Evolutionary conservation across 1,284 basidiomycete genomes (phyloP).

Genomic region (Earliella scabrosa): DNA sequence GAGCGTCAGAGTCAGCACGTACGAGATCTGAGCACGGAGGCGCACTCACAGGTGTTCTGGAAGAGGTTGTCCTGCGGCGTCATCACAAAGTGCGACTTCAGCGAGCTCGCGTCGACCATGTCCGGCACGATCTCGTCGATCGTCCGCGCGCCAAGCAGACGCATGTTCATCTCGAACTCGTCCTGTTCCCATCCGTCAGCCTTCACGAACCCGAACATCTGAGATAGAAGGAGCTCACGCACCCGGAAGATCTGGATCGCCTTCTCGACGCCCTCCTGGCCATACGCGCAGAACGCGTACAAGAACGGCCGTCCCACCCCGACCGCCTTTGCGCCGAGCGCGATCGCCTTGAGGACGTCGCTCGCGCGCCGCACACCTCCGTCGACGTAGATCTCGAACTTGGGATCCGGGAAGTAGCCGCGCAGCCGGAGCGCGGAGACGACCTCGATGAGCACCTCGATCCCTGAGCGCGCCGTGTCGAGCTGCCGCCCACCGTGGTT

Average conservation of each 20-base stretch:
- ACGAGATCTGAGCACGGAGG: too few relatives aligned
- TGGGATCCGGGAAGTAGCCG: slow-evolving; percentile 63
- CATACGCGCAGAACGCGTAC: slow-evolving; percentile 89
- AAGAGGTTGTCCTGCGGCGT: slow-evolving; percentile 75
- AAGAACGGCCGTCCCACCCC: slow-evolving; percentile 83
- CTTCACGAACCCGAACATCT: too few relatives aligned
- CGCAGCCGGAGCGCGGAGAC: slow-evolving; percentile 74
- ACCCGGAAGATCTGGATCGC: slow-evolving; percentile 79
- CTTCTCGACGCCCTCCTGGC: slow-evolving; percentile 78
- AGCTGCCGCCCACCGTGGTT: slow-evolving; percentile 93
- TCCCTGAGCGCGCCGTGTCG: slow-evolving; percentile 86
- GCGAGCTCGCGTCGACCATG: slow-evolving; percentile 84
- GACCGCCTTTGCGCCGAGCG: slow-evolving; percentile 87
- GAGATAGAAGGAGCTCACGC: slow-evolving; percentile 24
- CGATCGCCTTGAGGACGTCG: slow-evolving; percentile 92
- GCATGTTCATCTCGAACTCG: slow-evolving; percentile 93
- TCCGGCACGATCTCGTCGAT: slow-evolving; percentile 78
- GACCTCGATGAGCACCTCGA: slow-evolving; percentile 90
- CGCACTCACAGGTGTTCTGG: slow-evolving; percentile 71
- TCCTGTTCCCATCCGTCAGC: slow-evolving; percentile 51
- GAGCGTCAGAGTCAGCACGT: too few relatives aligned
- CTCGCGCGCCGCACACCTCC: slow-evolving; percentile 91
- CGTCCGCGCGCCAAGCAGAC: slow-evolving; percentile 80
- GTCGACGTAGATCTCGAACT: slow-evolving; percentile 90
- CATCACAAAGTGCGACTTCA: slow-evolving; percentile 61